These are phyloP conservation scores for Pseudotsuga menziesii DNA, from an alignment of 75 land plant species.

Conservation along the genomic window DNA sequence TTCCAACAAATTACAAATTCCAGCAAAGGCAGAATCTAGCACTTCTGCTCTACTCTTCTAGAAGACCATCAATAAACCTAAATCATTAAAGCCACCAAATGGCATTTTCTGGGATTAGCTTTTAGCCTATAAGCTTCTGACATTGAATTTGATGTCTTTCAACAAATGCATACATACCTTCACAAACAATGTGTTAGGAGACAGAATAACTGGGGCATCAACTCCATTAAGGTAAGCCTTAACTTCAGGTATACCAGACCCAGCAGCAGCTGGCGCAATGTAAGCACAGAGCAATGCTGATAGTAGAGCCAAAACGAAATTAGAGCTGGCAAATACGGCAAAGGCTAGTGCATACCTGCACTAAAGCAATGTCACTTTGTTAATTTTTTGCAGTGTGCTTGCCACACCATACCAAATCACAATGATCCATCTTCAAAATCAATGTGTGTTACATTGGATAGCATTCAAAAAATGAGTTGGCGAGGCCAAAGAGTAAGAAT, in stretches of 20 bases:
- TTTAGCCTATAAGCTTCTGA: background rate
- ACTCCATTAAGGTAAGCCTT: constrained; percentile 89
- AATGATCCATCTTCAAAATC: background rate
- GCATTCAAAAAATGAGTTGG: background rate
- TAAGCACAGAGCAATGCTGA: constrained; percentile 62
- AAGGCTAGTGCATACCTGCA: constrained; percentile 62
- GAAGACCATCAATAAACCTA: background rate
- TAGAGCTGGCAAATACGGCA: constrained; percentile 34
- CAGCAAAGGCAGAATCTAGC: too few relatives aligned
- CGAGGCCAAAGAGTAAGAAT: too few relatives aligned
- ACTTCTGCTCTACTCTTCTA: background rate
- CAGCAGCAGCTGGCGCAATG: constrained; percentile 81
- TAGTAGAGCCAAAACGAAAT: constrained; percentile 35
- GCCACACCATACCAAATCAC: too few relatives aligned
- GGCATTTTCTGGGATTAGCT: background rate
- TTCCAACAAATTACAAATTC: too few relatives aligned
- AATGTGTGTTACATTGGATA: background rate
- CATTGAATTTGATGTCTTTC: background rate
- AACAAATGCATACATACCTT: constrained; percentile 41
- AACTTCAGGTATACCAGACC: constrained; percentile 82
- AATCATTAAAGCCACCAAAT: background rate
- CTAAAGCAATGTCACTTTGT: constrained; percentile 11
- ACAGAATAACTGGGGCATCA: constrained; percentile 64
- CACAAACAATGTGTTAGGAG: constrained; percentile 64
- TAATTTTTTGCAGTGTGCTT: background rate